A percentile compares a stretch with the other conserved stretches of the same genome.
phyloP scores from a whole-genome alignment of 306 rosid species.

The Cicer bijugum region DNA sequence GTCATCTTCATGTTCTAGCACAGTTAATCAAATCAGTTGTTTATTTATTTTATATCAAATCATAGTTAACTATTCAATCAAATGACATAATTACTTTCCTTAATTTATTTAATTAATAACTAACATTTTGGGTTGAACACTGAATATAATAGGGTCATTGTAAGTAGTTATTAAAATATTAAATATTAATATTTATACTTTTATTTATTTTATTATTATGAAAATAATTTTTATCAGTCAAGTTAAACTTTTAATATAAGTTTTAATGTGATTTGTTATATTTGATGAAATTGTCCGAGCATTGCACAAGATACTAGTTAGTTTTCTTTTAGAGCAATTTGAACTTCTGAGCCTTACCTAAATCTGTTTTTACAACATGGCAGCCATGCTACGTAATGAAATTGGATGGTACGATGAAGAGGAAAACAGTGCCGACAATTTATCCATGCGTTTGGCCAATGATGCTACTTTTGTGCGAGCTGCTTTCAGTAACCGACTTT shows the following conservation, averaged over 20 bases:
- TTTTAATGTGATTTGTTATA: conserved; percentile 10
- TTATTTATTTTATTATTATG: background rate
- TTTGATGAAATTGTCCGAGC: background rate
- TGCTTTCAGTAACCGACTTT: conserved; percentile 96
- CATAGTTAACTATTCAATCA: background rate
- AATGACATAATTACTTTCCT: background rate
- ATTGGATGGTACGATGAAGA: conserved; percentile 98
- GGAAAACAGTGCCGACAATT: conserved; percentile 95
- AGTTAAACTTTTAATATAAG: background rate
- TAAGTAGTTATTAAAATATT: background rate
- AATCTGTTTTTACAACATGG: conserved; percentile 47
- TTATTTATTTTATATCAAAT: background rate
- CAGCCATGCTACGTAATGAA: conserved; percentile 99
- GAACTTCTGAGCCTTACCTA: conserved; percentile 41
- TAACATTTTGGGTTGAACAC: background rate
- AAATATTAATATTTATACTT: background rate
- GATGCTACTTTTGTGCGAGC: conserved; percentile 99
- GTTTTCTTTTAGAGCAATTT: conserved; percentile 11
- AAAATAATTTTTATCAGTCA: conserved; percentile 1
- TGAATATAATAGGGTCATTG: background rate
- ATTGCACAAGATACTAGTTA: conserved; percentile 11
- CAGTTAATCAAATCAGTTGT: background rate
- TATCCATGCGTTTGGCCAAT: conserved; percentile 98
- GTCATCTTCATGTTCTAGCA: conserved; percentile 5
- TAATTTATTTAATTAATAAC: conserved; percentile 7